These are phyloP conservation scores for Calonectria hawksworthii DNA, from an alignment of 2,329 filamentous ascomycete species.

Conservation along the genomic window DNA sequence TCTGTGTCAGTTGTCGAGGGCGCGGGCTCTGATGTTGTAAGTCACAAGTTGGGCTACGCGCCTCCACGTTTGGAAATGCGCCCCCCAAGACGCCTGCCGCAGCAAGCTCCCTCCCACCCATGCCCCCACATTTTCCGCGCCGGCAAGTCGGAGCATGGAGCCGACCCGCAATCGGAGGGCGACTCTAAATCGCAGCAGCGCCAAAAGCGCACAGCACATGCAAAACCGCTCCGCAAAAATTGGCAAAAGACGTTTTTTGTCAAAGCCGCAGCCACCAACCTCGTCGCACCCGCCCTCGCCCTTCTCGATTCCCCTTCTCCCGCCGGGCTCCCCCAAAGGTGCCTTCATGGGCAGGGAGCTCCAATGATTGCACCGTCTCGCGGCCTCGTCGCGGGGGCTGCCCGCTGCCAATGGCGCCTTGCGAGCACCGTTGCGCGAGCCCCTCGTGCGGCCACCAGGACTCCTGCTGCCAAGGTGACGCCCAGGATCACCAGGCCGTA, in stretches of 20 bases:
- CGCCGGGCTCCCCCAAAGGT: not conserved
- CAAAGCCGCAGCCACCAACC: not conserved
- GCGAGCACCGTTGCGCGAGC: constrained; percentile 47
- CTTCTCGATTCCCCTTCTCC: not conserved
- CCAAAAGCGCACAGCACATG: constrained; percentile 25
- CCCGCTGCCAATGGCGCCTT: constrained; percentile 45
- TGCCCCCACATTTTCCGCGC: constrained; percentile 33
- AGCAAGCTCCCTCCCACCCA: constrained; percentile 9
- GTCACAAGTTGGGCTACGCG: constrained; percentile 25
- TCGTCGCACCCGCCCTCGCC: not conserved
- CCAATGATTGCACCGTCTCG: constrained; percentile 50
- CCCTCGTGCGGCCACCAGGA: constrained; percentile 39
- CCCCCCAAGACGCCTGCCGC: constrained; percentile 8
- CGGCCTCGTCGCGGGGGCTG: constrained; percentile 39
- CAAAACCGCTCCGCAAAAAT: constrained; percentile 19
- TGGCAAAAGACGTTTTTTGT: not conserved
- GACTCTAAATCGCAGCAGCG: constrained; percentile 18
- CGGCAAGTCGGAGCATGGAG: constrained; percentile 30
- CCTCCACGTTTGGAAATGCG: constrained; percentile 30
- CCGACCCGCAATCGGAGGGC: constrained; percentile 39
- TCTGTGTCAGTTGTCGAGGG: not conserved
- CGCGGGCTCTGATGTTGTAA: constrained; percentile 32
- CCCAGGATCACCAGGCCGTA: constrained; percentile 45
- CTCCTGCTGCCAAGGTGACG: constrained; percentile 33
- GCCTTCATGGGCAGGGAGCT: constrained; percentile 31